Evolutionary conservation across 2,329 filamentous ascomycete genomes (phyloP).

Genomic region (Diaporthe sp.): DNA sequence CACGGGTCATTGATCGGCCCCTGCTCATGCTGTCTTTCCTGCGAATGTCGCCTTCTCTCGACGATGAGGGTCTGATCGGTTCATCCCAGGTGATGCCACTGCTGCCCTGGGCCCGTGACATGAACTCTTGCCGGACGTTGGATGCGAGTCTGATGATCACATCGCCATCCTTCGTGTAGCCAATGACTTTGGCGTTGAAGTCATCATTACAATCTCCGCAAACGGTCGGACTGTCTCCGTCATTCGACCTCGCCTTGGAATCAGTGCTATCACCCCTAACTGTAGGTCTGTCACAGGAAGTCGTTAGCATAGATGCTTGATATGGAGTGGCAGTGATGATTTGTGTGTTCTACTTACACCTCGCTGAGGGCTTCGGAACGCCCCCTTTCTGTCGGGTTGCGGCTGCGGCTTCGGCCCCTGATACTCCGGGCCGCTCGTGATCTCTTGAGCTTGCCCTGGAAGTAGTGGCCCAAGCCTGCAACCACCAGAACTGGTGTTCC

Average conservation of each 20-base stretch:
- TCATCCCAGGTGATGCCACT: slow-evolving; percentile 39
- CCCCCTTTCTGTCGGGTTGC: slow-evolving; percentile 30
- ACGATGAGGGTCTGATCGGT: slow-evolving; percentile 6
- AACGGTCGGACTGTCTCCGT: slow-evolving; percentile 11
- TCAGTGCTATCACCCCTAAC: slow-evolving; percentile 35
- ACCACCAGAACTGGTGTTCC: slow-evolving; percentile 73
- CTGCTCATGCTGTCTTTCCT: slow-evolving; percentile 30
- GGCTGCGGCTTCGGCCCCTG: slow-evolving; percentile 47
- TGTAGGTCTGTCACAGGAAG: slow-evolving; percentile 23
- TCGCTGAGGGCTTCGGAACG: slow-evolving; percentile 36
- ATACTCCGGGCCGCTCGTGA: slow-evolving; percentile 53
- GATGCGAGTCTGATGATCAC: slow-evolving; percentile 38
- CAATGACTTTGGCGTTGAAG: slow-evolving; percentile 40
- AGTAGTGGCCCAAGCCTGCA: slow-evolving; percentile 65
- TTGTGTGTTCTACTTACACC: slow-evolving; percentile 26
- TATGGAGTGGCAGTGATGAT: not conserved
- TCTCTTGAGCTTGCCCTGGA: slow-evolving; percentile 55
- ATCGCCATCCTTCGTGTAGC: slow-evolving; percentile 41
- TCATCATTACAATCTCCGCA: slow-evolving; percentile 24
- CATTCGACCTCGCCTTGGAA: slow-evolving; percentile 17
- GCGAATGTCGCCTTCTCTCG: slow-evolving; percentile 4
- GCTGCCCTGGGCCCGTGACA: not conserved
- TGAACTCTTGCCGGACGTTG: slow-evolving; percentile 30
- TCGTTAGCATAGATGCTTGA: not conserved
- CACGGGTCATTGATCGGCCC: slow-evolving; percentile 29